A percentile compares a stretch with the other conserved stretches of the same genome.
phyloP scores from a whole-genome alignment of 2,329 filamentous ascomycete genomes.

The Colletotrichum nymphaeae region DNA sequence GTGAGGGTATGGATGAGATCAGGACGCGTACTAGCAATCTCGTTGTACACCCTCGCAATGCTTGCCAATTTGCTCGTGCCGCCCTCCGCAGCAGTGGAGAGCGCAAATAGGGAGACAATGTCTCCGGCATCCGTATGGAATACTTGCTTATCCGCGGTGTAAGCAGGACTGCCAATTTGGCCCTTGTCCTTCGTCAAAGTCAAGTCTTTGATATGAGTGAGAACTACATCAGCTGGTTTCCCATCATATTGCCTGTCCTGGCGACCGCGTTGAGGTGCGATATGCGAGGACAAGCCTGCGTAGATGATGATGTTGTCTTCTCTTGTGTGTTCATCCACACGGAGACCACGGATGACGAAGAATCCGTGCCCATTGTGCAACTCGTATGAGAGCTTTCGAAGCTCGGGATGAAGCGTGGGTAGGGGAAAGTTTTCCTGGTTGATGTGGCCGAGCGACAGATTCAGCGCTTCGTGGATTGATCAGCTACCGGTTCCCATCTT shows the following conservation, averaged over 20 bases:
- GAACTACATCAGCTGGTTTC: constrained; percentile 60
- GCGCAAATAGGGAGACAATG: constrained; percentile 67
- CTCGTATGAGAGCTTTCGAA: constrained; percentile 64
- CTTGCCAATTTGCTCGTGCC: constrained; percentile 69
- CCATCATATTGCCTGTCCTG: constrained; percentile 61
- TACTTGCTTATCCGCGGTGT: constrained; percentile 70
- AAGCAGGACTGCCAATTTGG: constrained; percentile 68
- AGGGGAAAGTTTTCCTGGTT: constrained; percentile 65
- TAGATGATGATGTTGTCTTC: constrained; percentile 71
- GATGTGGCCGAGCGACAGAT: constrained; percentile 54
- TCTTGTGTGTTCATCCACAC: constrained; percentile 61
- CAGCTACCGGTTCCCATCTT: neutral
- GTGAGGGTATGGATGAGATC: constrained; percentile 69
- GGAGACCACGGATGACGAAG: constrained; percentile 69
- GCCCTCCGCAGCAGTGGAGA: constrained; percentile 62
- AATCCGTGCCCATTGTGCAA: constrained; percentile 70
- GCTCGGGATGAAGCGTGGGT: constrained; percentile 58
- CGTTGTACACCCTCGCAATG: constrained; percentile 71
- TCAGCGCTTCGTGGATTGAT: constrained; percentile 1
- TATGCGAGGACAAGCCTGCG: constrained; percentile 68
- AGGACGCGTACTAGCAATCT: constrained; percentile 69
- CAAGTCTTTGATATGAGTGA: constrained; percentile 73
- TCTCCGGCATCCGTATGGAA: constrained; percentile 73
- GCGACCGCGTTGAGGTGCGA: constrained; percentile 64
- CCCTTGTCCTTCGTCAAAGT: constrained; percentile 44